Conservation (phyloP, 371 early-diverging fungal species). For the Mortierella sp. region DNA sequence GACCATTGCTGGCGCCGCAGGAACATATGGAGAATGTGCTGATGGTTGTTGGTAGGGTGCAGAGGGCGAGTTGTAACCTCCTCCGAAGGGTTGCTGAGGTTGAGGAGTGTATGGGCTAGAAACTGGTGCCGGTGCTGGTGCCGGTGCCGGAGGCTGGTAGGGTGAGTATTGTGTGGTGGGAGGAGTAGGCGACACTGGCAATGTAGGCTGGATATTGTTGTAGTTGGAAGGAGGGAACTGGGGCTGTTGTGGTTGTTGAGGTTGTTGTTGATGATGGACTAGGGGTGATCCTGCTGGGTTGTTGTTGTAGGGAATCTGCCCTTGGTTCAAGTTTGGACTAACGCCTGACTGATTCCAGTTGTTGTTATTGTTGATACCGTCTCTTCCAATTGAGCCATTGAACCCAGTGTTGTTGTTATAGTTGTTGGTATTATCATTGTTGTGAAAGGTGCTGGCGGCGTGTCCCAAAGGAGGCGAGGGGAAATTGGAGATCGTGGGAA, state of each 20-base stretch:
- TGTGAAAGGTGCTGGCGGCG: slow-evolving; percentile 35
- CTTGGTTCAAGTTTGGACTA: slow-evolving; percentile 42
- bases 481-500: slow-evolving; percentile 49
- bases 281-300: slow-evolving; percentile 29
- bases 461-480: slow-evolving; percentile 50
- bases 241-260: slow-evolving; percentile 14
- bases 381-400: slow-evolving; percentile 1
- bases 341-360: slow-evolving; percentile 36
- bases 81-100: slow-evolving; percentile 10
- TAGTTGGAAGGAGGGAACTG: slow-evolving; percentile 21
- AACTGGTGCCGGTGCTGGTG: slow-evolving; percentile 12
- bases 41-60: slow-evolving; percentile 26
- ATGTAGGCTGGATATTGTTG: background rate
- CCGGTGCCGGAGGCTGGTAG: slow-evolving; percentile 17
- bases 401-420: slow-evolving; percentile 27
- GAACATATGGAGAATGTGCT: slow-evolving; percentile 25
- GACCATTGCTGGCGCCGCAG: slow-evolving; percentile 37
- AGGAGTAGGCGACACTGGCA: slow-evolving; percentile 7
- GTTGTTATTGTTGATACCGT: slow-evolving; percentile 10
- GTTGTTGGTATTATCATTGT: slow-evolving; percentile 34
- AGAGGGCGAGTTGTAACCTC: slow-evolving; percentile 34
- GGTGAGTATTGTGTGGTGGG: slow-evolving; percentile 3
- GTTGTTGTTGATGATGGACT: slow-evolving; percentile 17
- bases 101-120: slow-evolving; percentile 13
- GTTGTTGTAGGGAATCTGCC: slow-evolving; percentile 36